Evolutionary conservation across 805 yeast species (phyloP).

Genomic region (Millerozyma miso): DNA sequence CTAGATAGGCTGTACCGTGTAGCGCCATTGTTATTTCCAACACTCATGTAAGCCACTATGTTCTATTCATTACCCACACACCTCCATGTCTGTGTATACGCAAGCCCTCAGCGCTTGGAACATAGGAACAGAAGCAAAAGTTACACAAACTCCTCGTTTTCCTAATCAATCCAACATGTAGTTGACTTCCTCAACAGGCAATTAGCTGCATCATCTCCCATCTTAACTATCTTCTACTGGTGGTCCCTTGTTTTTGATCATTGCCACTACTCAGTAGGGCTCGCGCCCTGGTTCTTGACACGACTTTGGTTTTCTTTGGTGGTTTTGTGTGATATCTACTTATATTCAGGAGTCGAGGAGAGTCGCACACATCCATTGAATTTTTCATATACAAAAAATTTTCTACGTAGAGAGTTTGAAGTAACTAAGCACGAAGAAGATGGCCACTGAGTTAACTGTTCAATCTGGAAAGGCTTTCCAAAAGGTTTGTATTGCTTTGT

Average conservation of each 20-base stretch:
- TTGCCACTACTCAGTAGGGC: too few relatives aligned
- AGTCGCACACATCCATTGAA: background rate
- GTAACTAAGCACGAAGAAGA: constrained; percentile 31
- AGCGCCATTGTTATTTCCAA: constrained; percentile 1
- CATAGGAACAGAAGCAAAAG: background rate
- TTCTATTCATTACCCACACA: background rate
- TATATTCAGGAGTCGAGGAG: background rate
- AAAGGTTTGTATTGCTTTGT: constrained; percentile 69
- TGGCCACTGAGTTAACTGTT: constrained; percentile 99
- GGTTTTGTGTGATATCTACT: constrained; percentile 4
- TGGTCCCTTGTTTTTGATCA: too few relatives aligned
- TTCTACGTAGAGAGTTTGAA: constrained; percentile 1
- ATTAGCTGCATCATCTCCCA: background rate
- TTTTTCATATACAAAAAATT: constrained; percentile 5
- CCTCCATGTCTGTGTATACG: background rate
- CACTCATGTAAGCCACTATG: constrained; percentile 2
- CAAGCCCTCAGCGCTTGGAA: background rate
- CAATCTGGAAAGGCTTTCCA: constrained; percentile 99
- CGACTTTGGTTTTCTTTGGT: background rate
- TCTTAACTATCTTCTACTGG: background rate
- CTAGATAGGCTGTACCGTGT: constrained; percentile 3
- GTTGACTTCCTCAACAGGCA: background rate
- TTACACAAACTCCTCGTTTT: background rate
- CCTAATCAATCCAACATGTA: background rate
- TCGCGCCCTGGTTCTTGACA: background rate